phyloP scores from a whole-genome alignment of 2,329 filamentous ascomycete genomes.

The Colletotrichum salicis region DNA sequence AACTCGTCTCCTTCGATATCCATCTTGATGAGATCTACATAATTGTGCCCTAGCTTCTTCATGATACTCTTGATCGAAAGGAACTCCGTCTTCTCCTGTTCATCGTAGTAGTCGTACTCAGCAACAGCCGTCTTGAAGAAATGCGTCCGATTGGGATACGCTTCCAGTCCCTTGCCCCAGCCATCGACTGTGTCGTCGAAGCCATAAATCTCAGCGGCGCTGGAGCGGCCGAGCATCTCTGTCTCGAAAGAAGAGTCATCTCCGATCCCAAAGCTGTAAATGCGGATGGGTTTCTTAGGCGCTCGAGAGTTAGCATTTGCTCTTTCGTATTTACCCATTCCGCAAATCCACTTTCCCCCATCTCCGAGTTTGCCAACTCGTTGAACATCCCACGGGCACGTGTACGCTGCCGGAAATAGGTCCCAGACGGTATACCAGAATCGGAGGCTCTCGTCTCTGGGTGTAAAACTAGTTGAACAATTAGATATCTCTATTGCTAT shows the following conservation, averaged over 20 bases:
- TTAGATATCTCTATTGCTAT: too few species aligned
- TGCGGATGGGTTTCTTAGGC: slow-evolving; percentile 39
- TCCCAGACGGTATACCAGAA: slow-evolving; percentile 49
- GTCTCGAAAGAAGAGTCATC: slow-evolving; percentile 51
- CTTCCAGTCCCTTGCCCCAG: slow-evolving; percentile 43
- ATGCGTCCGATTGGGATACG: slow-evolving; percentile 40
- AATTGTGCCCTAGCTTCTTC: slow-evolving; percentile 48
- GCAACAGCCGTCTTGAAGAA: slow-evolving; percentile 46
- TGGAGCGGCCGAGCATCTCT: slow-evolving; percentile 48
- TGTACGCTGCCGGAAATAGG: slow-evolving; percentile 49
- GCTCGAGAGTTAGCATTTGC: slow-evolving; percentile 19
- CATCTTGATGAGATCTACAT: slow-evolving; percentile 39
- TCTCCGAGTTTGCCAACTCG: slow-evolving; percentile 50
- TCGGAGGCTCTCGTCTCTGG: neutral
- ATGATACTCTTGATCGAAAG: slow-evolving; percentile 49
- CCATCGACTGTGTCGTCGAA: slow-evolving; percentile 49
- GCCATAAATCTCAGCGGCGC: slow-evolving; percentile 47
- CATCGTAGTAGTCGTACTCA: slow-evolving; percentile 39
- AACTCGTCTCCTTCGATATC: slow-evolving; percentile 44
- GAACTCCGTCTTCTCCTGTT: slow-evolving; percentile 40
- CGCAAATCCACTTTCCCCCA: slow-evolving; percentile 55
- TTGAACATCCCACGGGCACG: slow-evolving; percentile 51
- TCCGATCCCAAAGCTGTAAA: slow-evolving; percentile 51
- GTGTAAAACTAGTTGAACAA: neutral
- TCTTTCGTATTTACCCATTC: slow-evolving; percentile 47